Evolutionary conservation across 306 rosid genomes (phyloP), one percentile per base, ranked within the genome.

Genomic region (Glycine tomentella): DNA sequence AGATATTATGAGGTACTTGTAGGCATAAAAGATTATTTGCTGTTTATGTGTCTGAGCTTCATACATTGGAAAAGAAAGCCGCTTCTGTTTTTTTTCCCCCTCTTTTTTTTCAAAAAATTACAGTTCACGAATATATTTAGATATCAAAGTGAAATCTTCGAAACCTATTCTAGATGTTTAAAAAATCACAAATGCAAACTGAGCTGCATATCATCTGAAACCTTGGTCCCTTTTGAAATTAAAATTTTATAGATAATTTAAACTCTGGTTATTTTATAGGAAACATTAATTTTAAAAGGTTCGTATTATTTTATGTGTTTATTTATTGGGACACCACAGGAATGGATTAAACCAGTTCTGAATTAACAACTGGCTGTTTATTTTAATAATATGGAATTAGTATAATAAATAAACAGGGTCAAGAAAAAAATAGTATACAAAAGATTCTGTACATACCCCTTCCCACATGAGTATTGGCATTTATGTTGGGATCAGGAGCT

Each of bases 371-470:
- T 13, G 8, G 63, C 15, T 33, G 57, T 34, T 20, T 59, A 42
- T 57, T 69, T 74, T 62, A 69, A 25, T n/a, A 62, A 57, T 17
- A 69, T 67, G 74, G 53, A 61, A 80, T 76, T 76, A 15, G 12
- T 44, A 67, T 8, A 50, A 80, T 77, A 69, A 69, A 70, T 72
- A 33, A 74, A 17, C 40, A 25, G 49, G 42, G 46, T 72, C 68
- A 76, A 10, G 56, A 69, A 34, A 34, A 76, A 59, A 74, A 59
- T 10, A 38, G 46, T 25, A 38, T 44, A 52, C 45, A 74, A 3
- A 71, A 74, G 45, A 56, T 70, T 56, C 56, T 15, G 52, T 58
- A 78, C 89, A 77, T 86, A 94, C 98, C 94, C 76, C 87, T 86
- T 82, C 97, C 90, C 5, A 87, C 85, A 69, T 92, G 91, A 83